These are phyloP conservation scores for Adenanthera pavonina DNA, from an alignment of 306 rosid genomes.

Conservation along the genomic window DNA sequence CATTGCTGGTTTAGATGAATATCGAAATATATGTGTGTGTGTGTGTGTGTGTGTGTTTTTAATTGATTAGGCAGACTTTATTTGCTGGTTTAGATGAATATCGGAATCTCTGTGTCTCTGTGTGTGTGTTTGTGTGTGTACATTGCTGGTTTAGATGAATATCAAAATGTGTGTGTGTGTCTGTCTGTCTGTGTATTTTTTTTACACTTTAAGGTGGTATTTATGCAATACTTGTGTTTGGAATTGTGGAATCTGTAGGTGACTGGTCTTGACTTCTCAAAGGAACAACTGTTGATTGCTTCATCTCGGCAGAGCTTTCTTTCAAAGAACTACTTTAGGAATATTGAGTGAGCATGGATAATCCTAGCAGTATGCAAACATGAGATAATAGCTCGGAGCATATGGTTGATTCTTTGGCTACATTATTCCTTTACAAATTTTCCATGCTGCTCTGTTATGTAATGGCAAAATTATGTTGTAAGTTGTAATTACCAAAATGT, in stretches of 20 bases:
- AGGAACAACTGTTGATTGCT: constrained; percentile 69
- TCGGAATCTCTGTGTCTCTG: too few relatives aligned
- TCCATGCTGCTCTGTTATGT: neutral
- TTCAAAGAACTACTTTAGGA: constrained; percentile 17
- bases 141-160: neutral
- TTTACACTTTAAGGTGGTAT: neutral
- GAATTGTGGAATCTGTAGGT: constrained; percentile 53
- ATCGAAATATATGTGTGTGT: too few relatives aligned
- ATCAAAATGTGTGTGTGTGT: too few relatives aligned
- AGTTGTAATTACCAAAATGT: neutral
- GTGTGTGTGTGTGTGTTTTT: too few relatives aligned
- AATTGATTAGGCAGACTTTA: too few relatives aligned
- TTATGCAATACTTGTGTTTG: neutral
- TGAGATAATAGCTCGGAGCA: constrained; percentile 15
- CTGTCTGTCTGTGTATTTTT: too few relatives aligned
- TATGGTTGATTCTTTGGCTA: neutral
- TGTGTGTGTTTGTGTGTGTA: too few relatives aligned
- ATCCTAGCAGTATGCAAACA: constrained; percentile 34
- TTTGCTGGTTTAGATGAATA: too few relatives aligned
- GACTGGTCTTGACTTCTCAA: constrained; percentile 57
- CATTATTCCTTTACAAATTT: neutral
- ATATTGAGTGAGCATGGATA: constrained; percentile 50
- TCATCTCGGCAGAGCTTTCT: constrained; percentile 55
- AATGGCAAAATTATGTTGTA: constrained; percentile 2
- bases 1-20: too few relatives aligned